phyloP scores from a whole-genome alignment of 352 stramenopile species.

The Globisporangium middletonii region DNA sequence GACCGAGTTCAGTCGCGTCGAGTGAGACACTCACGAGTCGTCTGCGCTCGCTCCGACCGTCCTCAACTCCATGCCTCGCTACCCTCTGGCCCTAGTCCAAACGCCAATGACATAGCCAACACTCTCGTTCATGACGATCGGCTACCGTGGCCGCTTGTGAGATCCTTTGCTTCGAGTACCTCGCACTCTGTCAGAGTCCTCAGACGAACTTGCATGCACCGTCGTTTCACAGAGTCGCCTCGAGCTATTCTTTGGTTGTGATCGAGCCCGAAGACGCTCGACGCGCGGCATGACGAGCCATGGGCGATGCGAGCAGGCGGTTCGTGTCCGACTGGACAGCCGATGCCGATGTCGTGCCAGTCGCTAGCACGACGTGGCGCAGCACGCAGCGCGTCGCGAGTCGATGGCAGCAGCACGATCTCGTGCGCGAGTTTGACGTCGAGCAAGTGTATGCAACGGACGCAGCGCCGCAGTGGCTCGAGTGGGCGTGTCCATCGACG shows the following conservation, averaged over 20 bases:
- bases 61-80: no score
- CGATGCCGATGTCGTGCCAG: constrained; percentile 4
- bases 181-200: no score
- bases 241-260: not conserved
- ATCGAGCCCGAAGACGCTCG: not conserved
- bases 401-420: constrained; percentile 12
- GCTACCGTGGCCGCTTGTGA: no score
- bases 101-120: no score
- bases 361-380: constrained; percentile 11
- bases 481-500: constrained; percentile 2
- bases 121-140: no score
- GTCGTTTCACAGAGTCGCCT: no score
- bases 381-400: constrained; percentile 21
- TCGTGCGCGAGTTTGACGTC: constrained; percentile 11
- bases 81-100: no score
- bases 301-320: constrained; percentile 15
- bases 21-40: constrained; percentile 20
- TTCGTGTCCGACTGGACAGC: constrained; percentile 30
- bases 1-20: constrained; percentile 80
- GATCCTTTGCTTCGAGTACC: no score
- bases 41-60: no score
- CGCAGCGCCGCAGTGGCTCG: constrained; percentile 6
- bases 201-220: no score
- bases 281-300: constrained; percentile 4
- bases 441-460: constrained; percentile 14